Evolutionary conservation across 768 basidiomycete species (phyloP), one percentile per base, ranked within the genome.

Genomic region (Suillus hirtellus): DNA sequence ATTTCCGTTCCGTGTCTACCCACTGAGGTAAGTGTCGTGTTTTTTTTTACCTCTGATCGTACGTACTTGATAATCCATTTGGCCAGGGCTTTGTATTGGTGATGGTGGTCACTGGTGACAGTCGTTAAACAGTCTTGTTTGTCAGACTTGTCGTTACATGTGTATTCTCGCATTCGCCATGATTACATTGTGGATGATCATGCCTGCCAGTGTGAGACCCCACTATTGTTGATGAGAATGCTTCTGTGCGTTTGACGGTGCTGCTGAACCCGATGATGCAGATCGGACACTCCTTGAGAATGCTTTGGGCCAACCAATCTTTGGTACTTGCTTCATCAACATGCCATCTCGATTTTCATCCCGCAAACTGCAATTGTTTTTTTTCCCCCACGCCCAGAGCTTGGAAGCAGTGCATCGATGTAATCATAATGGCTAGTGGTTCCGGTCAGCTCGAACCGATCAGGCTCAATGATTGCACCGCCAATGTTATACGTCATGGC

Each of bases 21-120:
- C 37, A 43, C 19, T 56, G 43, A 67, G 69, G 71, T 67, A 66
- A 56, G 65, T 6, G 44, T 50, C 43, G 15, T 40, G 63, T 50
- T 35, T 35, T 35, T 35, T 58, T 15, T 40, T 58, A 17, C 14
- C 24, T 42, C 4, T 27, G 14, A 58, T 42, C 3, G 65, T 55
- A 63, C 35, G 44, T 46, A 62, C 44, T 55, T 47, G 11, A 21
- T 24, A 38, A 27, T 47, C 11, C 35, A 54, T 44, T 17, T n/a
- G 46, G 17, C 34, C n/a, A 35, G 35, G 46, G 34, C 34, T 35
- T 34, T 50, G 37, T 60, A 8, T 19, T 63, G 46, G 12, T 43
- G 21, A 35, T 38, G 40, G 31, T 59, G 34, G 27, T 21, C 4
- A 24, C 31, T 35, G 15, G 31, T 21, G 15, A 12, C 40, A 43